A percentile compares a stretch with the other conserved stretches of the same genome.
These are phyloP conservation scores for Bothia castanella DNA, from an alignment of 1,284 basidiomycete species.

Conservation along the genomic window DNA sequence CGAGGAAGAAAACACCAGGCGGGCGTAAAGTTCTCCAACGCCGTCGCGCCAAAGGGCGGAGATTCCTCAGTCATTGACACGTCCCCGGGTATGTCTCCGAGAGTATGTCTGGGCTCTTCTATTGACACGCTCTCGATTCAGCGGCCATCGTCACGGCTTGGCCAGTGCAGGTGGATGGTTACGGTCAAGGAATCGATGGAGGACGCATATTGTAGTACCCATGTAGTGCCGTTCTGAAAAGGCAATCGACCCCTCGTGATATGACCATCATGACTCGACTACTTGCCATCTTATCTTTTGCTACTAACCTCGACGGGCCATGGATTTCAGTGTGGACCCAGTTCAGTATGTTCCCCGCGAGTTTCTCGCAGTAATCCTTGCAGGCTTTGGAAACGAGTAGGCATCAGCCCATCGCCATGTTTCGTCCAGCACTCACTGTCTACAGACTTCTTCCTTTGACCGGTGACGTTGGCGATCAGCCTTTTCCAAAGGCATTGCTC, in stretches of 20 bases:
- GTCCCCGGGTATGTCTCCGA: slow-evolving; percentile 15
- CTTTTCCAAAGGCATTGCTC: slow-evolving; percentile 80
- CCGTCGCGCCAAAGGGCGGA: slow-evolving; percentile 39
- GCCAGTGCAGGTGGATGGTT: not conserved
- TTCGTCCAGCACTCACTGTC: slow-evolving; percentile 12
- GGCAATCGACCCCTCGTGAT: slow-evolving; percentile 16
- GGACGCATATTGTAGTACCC: not conserved
- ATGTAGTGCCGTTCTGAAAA: slow-evolving; percentile 21
- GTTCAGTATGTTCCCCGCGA: slow-evolving; percentile 53
- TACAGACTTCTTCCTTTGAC: slow-evolving; percentile 68
- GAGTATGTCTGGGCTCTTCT: not conserved
- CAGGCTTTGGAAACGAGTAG: slow-evolving; percentile 86
- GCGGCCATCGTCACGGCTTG: not conserved
- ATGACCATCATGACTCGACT: slow-evolving; percentile 11
- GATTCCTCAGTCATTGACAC: slow-evolving; percentile 40
- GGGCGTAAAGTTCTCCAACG: slow-evolving; percentile 37
- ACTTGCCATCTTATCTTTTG: not conserved
- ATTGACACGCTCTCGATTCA: not conserved
- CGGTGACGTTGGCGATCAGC: slow-evolving; percentile 66
- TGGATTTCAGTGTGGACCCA: slow-evolving; percentile 62
- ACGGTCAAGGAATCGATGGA: not conserved
- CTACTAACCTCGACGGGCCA: slow-evolving; percentile 29
- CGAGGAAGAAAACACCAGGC: slow-evolving; percentile 30
- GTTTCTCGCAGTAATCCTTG: slow-evolving; percentile 81
- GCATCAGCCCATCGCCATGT: slow-evolving; percentile 16